phyloP scores from a whole-genome alignment of 2,329 filamentous ascomycete genomes.

The Pleomassaria siparia region DNA sequence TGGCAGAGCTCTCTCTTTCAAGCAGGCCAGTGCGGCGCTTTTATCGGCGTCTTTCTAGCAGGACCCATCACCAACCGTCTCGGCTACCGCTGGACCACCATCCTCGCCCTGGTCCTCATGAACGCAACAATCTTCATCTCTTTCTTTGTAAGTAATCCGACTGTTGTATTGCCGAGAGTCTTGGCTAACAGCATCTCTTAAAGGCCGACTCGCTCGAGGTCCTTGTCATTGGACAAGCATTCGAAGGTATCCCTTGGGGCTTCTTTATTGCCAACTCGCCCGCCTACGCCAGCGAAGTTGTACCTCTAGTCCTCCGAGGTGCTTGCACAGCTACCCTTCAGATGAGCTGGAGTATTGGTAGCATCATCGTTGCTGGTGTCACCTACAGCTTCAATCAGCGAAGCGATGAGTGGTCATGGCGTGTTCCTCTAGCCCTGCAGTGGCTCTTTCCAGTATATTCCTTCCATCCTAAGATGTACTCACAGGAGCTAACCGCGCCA shows the following conservation, averaged over 20 bases:
- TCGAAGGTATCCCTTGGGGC: constrained; percentile 66
- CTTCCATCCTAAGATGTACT: not conserved
- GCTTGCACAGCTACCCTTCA: constrained; percentile 64
- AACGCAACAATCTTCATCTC: constrained; percentile 63
- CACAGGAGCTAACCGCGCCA: not conserved
- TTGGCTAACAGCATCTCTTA: not conserved
- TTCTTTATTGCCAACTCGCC: constrained; percentile 67
- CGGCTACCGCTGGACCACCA: constrained; percentile 62
- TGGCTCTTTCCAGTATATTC: constrained; percentile 45
- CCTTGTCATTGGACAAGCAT: constrained; percentile 57
- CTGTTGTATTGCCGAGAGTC: not conserved
- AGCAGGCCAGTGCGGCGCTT: constrained; percentile 59
- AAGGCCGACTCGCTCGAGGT: constrained; percentile 21
- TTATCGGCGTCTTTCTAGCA: constrained; percentile 61
- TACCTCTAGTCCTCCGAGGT: constrained; percentile 59
- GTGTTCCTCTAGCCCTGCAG: constrained; percentile 39
- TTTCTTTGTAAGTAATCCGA: constrained; percentile 52
- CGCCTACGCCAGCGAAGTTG: constrained; percentile 64
- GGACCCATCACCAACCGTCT: constrained; percentile 62
- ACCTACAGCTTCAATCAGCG: constrained; percentile 4
- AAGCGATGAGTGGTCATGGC: not conserved
- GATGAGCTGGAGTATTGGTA: constrained; percentile 66
- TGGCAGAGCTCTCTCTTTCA: constrained; percentile 63
- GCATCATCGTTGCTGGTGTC: constrained; percentile 60
- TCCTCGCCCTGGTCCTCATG: constrained; percentile 57